Base-by-base conservation (phyloP, 345 rosid species). In the Populus deltoides region DNA sequence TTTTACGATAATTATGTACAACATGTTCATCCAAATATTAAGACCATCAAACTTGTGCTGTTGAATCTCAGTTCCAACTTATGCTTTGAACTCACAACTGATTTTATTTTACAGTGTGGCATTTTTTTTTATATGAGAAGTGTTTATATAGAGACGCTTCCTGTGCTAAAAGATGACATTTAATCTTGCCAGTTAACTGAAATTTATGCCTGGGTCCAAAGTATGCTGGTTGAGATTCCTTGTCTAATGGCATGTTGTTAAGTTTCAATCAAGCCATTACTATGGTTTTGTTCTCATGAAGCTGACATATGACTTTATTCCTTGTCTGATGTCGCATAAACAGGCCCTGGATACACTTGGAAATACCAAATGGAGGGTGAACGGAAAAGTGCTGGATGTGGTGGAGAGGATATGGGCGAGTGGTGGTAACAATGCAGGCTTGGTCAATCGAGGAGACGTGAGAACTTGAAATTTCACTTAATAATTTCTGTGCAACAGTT, bases 341-440 rank as follows among this genome's bases (percentile, higher is more conserved):
- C 77, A 82, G 85, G 85, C 85, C 66, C 59, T 82, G 75, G 82
- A 82, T 76, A 79, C 77, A 8, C 85, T 82, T 27, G 85, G 85
- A 57, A 78, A 47, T 67, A 82, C 85, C 31, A 82, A 82, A 79
- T 82, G 85, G 85, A 82, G 80, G 77, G 85, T 82, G 77, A 82
- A 79, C 22, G 71, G 73, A 82, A 79, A 74, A 76, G 62, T 82
- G 39, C 77, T 82, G 65, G 71, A 79, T 82, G 85, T 72, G 25
- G 82, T 82, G 43, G 85, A 82, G 72, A 82, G 70, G 38, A 20
- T 82, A 57, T 82, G 85, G 85, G 82, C 78, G 38, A 66, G 67
- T 39, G 85, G 85, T 45, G 85, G 85, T 59, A 79, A 79, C 61
- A 68, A 78, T 66, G 85, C 82, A 15, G 82, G 85, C 74, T 62